Conservation (phyloP, 148 eudicot species). For the Agrostemma githago region DNA sequence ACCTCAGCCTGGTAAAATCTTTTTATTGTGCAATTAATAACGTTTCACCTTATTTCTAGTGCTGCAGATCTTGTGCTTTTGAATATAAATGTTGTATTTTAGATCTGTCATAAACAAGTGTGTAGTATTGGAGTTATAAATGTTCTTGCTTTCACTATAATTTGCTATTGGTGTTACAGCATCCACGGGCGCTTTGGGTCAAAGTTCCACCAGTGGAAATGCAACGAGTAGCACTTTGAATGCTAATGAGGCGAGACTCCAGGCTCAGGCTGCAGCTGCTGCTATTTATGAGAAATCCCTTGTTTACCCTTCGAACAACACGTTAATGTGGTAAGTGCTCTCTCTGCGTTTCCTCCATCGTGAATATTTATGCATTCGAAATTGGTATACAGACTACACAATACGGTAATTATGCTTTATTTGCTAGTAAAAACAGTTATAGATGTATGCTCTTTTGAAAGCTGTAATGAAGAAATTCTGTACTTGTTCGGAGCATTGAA, state of each 20-base stretch:
- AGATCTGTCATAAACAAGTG: not conserved
- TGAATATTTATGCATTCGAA: not conserved
- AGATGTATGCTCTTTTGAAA: too few species aligned
- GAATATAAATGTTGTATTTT: not conserved
- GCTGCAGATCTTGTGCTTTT: conserved; percentile 9
- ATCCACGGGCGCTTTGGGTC: conserved; percentile 44
- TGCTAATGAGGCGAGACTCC: conserved; percentile 63
- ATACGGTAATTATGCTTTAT: not conserved
- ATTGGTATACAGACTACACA: not conserved
- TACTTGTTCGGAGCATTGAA: not conserved
- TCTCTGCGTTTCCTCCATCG: not conserved
- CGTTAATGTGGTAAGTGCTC: conserved; percentile 52
- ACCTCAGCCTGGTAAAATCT: conserved; percentile 55
- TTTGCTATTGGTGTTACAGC: conserved; percentile 20
- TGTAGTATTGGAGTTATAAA: not conserved
- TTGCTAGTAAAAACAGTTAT: not conserved
- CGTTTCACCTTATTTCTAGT: not conserved
- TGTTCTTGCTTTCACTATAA: conserved; percentile 1
- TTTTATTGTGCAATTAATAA: not conserved
- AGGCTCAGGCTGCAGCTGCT: conserved; percentile 96
- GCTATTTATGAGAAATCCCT: conserved; percentile 76
- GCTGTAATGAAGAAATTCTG: not conserved
- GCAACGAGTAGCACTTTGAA: conserved; percentile 32
- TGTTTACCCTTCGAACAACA: conserved; percentile 73
- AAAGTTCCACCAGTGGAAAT: conserved; percentile 41